Evolutionary conservation across 768 basidiomycete species (phyloP).

Genomic region (Podaxis sp.): DNA sequence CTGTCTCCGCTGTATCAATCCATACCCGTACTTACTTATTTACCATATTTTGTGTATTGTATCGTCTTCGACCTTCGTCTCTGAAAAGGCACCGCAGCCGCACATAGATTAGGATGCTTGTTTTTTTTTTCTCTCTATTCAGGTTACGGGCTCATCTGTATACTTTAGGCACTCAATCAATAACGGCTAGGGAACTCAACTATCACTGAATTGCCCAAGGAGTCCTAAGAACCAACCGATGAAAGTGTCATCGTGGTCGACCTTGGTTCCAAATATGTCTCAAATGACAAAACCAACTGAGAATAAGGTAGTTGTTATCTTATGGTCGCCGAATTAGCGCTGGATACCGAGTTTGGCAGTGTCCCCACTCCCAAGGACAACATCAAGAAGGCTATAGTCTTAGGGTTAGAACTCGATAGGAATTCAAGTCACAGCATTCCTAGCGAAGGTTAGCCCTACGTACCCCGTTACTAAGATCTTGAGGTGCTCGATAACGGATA

Average conservation of each 20-base stretch:
- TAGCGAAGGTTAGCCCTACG: background rate
- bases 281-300: background rate
- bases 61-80: background rate
- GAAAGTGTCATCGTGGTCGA: background rate
- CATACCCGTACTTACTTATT: background rate
- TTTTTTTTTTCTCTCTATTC: background rate
- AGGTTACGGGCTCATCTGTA: background rate
- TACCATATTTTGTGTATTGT: slow-evolving; percentile 1
- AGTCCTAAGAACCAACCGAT: background rate
- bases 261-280: background rate
- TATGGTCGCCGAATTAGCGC: background rate
- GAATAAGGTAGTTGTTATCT: background rate
- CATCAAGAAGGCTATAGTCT: too few relatives aligned
- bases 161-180: background rate
- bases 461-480: background rate
- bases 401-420: too few relatives aligned
- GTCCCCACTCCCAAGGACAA: too few relatives aligned
- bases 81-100: background rate
- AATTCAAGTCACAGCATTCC: too few relatives aligned
- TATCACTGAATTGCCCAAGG: background rate
- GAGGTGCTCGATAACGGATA: background rate
- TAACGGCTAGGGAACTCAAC: background rate
- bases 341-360: background rate
- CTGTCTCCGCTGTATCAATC: background rate
- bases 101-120: background rate